Percentiles rank a stretch among this genome's conserved stretches.
Evolutionary conservation across 768 basidiomycete genomes (phyloP).

Genomic region (Tricholoma terreum): DNA sequence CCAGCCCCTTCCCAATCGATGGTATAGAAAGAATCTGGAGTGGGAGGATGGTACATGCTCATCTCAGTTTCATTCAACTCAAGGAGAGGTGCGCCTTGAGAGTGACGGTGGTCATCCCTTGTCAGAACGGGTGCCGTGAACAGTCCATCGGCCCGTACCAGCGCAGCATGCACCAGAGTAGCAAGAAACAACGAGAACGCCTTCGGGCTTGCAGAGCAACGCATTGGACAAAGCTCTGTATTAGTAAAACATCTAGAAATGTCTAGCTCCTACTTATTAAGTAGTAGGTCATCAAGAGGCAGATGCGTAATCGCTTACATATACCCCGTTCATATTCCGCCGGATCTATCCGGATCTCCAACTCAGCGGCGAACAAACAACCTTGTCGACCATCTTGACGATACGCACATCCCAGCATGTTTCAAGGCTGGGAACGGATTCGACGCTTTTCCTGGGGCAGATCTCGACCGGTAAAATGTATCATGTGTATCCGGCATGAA

Average conservation of each 20-base stretch:
- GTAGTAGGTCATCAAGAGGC: no score
- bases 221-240: conserved; percentile 14
- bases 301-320: no score
- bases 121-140: conserved; percentile 14
- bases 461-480: conserved; percentile 67
- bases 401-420: no score
- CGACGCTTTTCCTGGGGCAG: no score
- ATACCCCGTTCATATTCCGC: no score
- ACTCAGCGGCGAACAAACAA: no score
- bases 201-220: conserved; percentile 6
- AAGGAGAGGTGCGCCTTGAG: conserved; percentile 47
- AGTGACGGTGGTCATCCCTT: conserved; percentile 44
- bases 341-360: no score
- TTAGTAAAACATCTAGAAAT: no score
- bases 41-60: conserved; percentile 58
- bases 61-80: conserved; percentile 79
- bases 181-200: conserved; percentile 11
- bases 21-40: conserved; percentile 80
- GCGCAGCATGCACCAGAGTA: conserved; percentile 15
- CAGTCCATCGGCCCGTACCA: conserved; percentile 1
- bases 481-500: conserved; percentile 77
- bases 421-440: no score
- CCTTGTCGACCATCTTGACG: no score
- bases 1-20: conserved; percentile 65
- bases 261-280: no score